phyloP scores from a whole-genome alignment of 768 basidiomycete species.

The Megacollybia marginata region DNA sequence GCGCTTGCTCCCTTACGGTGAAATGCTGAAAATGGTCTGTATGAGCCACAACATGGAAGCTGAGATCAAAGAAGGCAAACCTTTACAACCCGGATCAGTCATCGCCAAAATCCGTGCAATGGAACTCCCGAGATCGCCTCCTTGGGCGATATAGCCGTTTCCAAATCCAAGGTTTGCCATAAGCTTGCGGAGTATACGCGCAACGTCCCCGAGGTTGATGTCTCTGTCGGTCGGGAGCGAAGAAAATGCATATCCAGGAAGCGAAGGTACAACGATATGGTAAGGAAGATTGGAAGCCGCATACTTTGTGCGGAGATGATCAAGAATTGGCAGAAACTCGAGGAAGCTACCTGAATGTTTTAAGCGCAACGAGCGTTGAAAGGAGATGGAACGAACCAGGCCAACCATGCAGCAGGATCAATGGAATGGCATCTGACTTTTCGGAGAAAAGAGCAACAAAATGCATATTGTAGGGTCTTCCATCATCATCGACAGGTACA shows the following conservation, averaged over 20 bases:
- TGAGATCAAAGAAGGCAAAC: slow-evolving; percentile 11
- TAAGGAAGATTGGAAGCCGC: slow-evolving; percentile 7
- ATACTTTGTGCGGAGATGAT: slow-evolving; percentile 1
- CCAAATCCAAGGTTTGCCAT: slow-evolving; percentile 22
- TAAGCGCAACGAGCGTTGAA: background rate
- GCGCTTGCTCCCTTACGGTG: background rate
- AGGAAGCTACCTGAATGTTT: slow-evolving; percentile 5
- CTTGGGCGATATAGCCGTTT: slow-evolving; percentile 19
- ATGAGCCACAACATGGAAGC: background rate
- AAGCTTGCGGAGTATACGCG: slow-evolving; percentile 15
- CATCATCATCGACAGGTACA: background rate
- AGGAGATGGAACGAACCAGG: background rate
- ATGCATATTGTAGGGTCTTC: slow-evolving; percentile 3
- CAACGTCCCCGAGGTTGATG: slow-evolving; percentile 12
- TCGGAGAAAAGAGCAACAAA: slow-evolving; percentile 9
- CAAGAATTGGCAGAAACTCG: slow-evolving; percentile 12
- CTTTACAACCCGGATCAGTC: slow-evolving; percentile 15
- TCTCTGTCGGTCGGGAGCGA: slow-evolving; percentile 12
- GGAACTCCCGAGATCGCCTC: slow-evolving; percentile 22
- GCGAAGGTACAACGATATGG: slow-evolving; percentile 10
- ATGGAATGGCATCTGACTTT: slow-evolving; percentile 7
- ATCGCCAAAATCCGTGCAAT: slow-evolving; percentile 13
- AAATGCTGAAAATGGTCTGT: background rate
- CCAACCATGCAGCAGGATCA: slow-evolving; percentile 9
- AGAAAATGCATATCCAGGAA: slow-evolving; percentile 20